A percentile compares a stretch with the other conserved stretches of the same genome.
Conservation (phyloP, 2,329 filamentous ascomycete genomes). For the Fusarium sp. region DNA sequence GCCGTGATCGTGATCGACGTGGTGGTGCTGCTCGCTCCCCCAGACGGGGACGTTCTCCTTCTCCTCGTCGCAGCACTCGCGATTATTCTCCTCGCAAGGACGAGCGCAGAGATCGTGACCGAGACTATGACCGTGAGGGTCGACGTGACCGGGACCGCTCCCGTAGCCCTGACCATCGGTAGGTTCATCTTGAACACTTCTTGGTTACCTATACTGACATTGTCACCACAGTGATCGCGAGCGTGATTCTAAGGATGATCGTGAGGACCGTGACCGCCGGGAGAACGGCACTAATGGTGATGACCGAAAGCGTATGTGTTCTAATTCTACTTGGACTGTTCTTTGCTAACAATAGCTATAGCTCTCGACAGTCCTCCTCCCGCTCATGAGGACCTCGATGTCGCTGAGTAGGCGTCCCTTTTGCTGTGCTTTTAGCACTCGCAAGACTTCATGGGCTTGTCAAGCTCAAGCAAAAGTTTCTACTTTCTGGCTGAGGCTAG, state of each 20-base stretch:
- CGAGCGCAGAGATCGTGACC: constrained; percentile 82
- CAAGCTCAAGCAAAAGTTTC: constrained; percentile 40
- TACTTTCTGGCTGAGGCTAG: constrained; percentile 37
- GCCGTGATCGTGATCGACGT: constrained; percentile 77
- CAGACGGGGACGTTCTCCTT: constrained; percentile 78
- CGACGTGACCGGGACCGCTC: constrained; percentile 81
- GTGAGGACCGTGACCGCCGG: constrained; percentile 77
- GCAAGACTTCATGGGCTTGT: constrained; percentile 23
- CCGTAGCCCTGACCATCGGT: constrained; percentile 74
- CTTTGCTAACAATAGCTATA: constrained; percentile 47
- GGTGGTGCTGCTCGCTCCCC: constrained; percentile 67
- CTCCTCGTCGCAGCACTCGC: constrained; percentile 78
- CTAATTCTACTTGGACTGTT: not conserved
- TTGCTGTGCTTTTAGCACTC: constrained; percentile 10
- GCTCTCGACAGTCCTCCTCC: constrained; percentile 82
- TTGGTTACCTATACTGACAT: constrained; percentile 15
- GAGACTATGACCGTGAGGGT: constrained; percentile 80
- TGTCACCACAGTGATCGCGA: constrained; percentile 59
- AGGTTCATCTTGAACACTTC: constrained; percentile 27
- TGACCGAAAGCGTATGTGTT: constrained; percentile 82
- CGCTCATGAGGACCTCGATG: constrained; percentile 93
- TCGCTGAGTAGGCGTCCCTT: constrained; percentile 73
- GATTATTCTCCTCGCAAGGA: constrained; percentile 92
- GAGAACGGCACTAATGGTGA: constrained; percentile 86
- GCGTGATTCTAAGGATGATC: constrained; percentile 70